Percentiles rank a stretch among this genome's conserved stretches.
Evolutionary conservation across 805 yeast species (phyloP).

Genomic region (Pichia scutulata): DNA sequence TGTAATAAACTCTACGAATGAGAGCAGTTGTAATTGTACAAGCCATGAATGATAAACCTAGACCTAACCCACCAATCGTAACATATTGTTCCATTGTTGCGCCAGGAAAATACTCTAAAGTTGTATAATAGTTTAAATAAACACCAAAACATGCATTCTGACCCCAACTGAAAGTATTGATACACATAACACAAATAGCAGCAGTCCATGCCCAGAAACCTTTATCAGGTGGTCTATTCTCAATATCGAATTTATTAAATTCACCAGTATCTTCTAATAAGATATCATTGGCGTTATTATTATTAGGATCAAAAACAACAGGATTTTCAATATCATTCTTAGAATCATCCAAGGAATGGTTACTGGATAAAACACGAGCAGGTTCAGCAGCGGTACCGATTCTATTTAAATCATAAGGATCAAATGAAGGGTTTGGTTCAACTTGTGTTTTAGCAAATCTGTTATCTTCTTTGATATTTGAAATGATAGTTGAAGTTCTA

Average conservation of each 20-base stretch:
- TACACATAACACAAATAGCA: conserved; percentile 27
- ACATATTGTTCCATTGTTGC: conserved; percentile 48
- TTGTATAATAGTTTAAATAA: conserved; percentile 40
- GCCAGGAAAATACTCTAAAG: conserved; percentile 35
- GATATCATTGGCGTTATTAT: no score
- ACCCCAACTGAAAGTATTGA: conserved; percentile 45
- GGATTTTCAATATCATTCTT: not conserved
- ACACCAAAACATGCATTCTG: conserved; percentile 48
- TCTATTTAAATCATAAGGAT: not conserved
- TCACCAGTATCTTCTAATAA: conserved; percentile 24
- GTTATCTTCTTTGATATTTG: conserved; percentile 26
- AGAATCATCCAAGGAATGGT: not conserved
- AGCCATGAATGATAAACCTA: conserved; percentile 49
- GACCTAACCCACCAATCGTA: conserved; percentile 45
- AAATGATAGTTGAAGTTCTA: conserved; percentile 20
- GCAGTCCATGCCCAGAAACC: conserved; percentile 44
- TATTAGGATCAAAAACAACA: no score
- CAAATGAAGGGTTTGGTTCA: conserved; percentile 6
- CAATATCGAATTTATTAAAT: conserved; percentile 22
- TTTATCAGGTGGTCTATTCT: conserved; percentile 35
- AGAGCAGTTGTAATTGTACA: conserved; percentile 49
- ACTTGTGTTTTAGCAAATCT: conserved; percentile 16
- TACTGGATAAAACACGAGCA: not conserved
- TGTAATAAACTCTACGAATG: conserved; percentile 44
- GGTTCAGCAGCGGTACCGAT: conserved; percentile 1